Evolutionary conservation across 805 yeast species (phyloP).

Genomic region (Wickerhamomyces canadensis): DNA sequence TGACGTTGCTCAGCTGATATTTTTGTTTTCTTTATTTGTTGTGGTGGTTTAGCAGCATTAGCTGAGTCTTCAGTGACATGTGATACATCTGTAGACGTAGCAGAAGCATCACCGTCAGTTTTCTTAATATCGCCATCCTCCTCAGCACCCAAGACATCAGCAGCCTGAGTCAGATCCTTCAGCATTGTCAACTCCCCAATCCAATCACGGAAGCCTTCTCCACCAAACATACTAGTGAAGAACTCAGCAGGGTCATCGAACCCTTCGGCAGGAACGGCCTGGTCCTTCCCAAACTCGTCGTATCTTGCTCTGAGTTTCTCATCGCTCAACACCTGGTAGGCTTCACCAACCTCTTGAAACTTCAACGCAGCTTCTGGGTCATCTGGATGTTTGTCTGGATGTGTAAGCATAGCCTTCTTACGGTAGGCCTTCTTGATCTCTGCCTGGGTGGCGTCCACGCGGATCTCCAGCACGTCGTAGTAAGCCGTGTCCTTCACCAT

Average conservation of each 20-base stretch:
- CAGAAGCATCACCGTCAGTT: conserved; percentile 3
- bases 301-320: conserved; percentile 61
- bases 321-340: conserved; percentile 79
- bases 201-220: conserved; percentile 73
- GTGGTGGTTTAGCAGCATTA: neutral
- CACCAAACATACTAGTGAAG: conserved; percentile 79
- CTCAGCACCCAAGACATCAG: conserved; percentile 37
- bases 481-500: conserved; percentile 82
- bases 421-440: conserved; percentile 94
- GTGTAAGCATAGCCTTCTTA: conserved; percentile 80
- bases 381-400: conserved; percentile 96
- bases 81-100: conserved; percentile 10
- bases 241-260: conserved; percentile 85
- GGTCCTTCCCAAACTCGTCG: conserved; percentile 80
- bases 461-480: conserved; percentile 74
- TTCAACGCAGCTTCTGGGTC: conserved; percentile 85
- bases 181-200: conserved; percentile 72
- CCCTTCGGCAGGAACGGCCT: conserved; percentile 63
- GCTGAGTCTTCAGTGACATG: conserved; percentile 1
- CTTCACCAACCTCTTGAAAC: conserved; percentile 70
- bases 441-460: conserved; percentile 61
- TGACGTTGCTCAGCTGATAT: conserved; percentile 40
- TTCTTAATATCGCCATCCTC: neutral
- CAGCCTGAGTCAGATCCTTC: conserved; percentile 54
- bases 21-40: conserved; percentile 20